Conservation (phyloP, 192 early-diverging fungal genomes). For the Lunasporangiospora selenospora region DNA sequence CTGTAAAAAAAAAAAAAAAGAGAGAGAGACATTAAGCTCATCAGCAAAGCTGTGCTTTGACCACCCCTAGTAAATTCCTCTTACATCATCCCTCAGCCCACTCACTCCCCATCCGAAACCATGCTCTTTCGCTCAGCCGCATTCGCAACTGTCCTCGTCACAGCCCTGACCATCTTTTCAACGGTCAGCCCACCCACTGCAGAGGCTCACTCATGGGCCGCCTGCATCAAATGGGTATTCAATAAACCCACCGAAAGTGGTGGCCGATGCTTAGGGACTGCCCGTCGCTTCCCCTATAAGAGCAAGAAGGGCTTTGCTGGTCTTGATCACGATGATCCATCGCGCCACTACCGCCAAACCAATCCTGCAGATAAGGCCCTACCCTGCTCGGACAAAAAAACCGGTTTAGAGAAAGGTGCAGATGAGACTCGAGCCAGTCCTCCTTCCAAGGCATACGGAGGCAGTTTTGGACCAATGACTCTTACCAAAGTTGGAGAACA, state of each 20-base stretch:
- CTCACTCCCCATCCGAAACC: too few relatives aligned
- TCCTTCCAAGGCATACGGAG: background rate
- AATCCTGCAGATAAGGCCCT: background rate
- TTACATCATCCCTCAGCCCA: too few relatives aligned
- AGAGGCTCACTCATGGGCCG: constrained; percentile 37
- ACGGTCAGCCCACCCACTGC: background rate
- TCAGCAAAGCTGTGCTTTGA: too few relatives aligned
- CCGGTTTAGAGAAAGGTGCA: background rate
- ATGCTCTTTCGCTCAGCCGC: constrained; percentile 15
- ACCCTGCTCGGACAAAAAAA: constrained; percentile 24
- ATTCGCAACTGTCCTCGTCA: constrained; percentile 1
- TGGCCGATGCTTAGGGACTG: constrained; percentile 13
- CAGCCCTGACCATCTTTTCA: constrained; percentile 9
- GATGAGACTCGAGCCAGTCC: constrained; percentile 6
- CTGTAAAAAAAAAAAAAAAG: too few relatives aligned
- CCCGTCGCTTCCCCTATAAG: constrained; percentile 14
- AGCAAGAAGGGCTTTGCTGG: constrained; percentile 4
- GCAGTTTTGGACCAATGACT: background rate
- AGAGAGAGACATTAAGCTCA: too few relatives aligned
- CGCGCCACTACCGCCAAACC: constrained; percentile 32
- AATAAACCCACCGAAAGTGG: constrained; percentile 6
- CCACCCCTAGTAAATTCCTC: too few relatives aligned
- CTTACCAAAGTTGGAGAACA: background rate
- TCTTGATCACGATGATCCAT: constrained; percentile 16
- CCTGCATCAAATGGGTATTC: constrained; percentile 16